Conservation (phyloP, 208 protist genomes). For the Naegleria gruberi region DNA sequence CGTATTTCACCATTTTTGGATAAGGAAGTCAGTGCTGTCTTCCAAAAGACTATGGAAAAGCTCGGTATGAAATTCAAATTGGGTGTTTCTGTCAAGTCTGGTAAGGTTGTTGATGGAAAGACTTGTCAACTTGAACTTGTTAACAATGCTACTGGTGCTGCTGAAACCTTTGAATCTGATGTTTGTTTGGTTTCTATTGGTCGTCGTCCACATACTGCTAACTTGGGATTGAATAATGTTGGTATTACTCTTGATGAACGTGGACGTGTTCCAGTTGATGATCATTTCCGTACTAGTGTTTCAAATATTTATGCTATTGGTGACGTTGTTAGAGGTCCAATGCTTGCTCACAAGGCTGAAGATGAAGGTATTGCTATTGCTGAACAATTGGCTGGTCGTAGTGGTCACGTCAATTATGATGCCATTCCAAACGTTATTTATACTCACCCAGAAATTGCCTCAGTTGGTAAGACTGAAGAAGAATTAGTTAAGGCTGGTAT, state of each 20-base stretch:
- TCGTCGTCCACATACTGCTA: slow-evolving; percentile 82
- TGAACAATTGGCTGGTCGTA: slow-evolving; percentile 78
- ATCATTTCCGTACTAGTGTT: slow-evolving; percentile 87
- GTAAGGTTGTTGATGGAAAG: slow-evolving; percentile 54
- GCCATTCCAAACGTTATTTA: slow-evolving; percentile 97
- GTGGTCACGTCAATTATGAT: slow-evolving; percentile 94
- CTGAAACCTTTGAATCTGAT: slow-evolving; percentile 72
- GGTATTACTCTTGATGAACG: slow-evolving; percentile 73
- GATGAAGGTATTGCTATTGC: slow-evolving; percentile 92
- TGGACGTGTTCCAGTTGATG: slow-evolving; percentile 83
- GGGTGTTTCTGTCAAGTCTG: slow-evolving; percentile 33
- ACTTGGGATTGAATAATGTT: slow-evolving; percentile 83
- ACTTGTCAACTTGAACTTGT: slow-evolving; percentile 70
- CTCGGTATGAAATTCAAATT: slow-evolving; percentile 71
- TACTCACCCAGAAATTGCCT: slow-evolving; percentile 97
- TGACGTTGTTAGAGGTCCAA: slow-evolving; percentile 94
- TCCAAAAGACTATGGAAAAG: slow-evolving; percentile 70
- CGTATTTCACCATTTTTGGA: slow-evolving; percentile 76
- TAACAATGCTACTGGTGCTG: slow-evolving; percentile 61
- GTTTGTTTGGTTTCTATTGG: slow-evolving; percentile 91
- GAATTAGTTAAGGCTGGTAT: slow-evolving; percentile 82
- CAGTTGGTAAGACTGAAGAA: slow-evolving; percentile 94
- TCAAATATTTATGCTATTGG: slow-evolving; percentile 95
- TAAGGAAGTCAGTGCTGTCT: slow-evolving; percentile 60
- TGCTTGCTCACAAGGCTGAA: slow-evolving; percentile 99